Base-by-base conservation (phyloP, 768 basidiomycete genomes). In the Mycena rosella region DNA sequence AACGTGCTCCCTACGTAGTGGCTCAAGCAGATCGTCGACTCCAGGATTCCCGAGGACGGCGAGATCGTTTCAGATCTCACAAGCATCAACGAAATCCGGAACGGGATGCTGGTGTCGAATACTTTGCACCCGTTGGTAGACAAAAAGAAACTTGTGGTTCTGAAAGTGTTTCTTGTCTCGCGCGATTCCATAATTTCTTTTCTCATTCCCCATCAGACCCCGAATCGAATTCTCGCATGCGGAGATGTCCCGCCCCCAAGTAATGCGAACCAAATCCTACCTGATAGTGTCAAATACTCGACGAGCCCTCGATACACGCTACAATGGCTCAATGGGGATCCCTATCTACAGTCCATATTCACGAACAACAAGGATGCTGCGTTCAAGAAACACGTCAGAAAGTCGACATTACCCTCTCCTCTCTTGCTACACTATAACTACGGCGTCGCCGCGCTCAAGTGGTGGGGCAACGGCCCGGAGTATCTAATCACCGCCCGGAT, bases 391-490 rank as follows among this genome's bases (percentile, higher is more conserved):
- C 26, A 55, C 42, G 24, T 11, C 24, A 5, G 36, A 29, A 45
- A 40, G 27, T 13, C 45, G 10, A 55, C 56, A n/a, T n/a, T n/a
- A 36, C 62, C 34, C 15, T 7, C 34, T 7, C 15, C 34, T 36
- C 7, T 71, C 13, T 42, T 71, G 11, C 63, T 71, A 10, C 42
- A 71, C 42, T 67, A 70, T 55, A 67, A 63, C 22, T 70, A 70
- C 24, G 69, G 68, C 24, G 68, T 59, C n/a, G 68, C 71, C 18
- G 71, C 44, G 1, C 44, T 71, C 17, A 64, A 68, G 32, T 48
- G 62, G 47, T 71, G 70, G 62, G 70, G 70, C 27, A 14, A 38
- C 13, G 58, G 58, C 18, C 15, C 18, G 1, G 57, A 59, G 29
- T 22, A 24, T 10, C 57, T 59, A 0, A 2, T 59, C 44, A 59